phyloP scores from a whole-genome alignment of 345 rosid genomes.

The Gossypium raimondii region DNA sequence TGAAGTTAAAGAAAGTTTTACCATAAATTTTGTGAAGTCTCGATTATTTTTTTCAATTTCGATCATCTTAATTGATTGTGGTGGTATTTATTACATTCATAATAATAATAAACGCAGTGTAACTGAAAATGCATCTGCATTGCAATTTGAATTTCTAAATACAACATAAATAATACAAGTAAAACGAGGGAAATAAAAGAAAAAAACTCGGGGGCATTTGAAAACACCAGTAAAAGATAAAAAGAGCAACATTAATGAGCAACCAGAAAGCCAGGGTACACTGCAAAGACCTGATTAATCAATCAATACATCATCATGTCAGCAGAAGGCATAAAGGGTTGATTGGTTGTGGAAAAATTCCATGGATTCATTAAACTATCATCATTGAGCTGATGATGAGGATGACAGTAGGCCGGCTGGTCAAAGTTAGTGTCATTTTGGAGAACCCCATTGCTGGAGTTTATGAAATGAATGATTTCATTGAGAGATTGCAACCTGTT shows the following conservation, averaged over 20 bases:
- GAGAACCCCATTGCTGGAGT: constrained; percentile 19
- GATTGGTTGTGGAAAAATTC: constrained; percentile 31
- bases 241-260: not conserved
- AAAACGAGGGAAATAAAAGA: not conserved
- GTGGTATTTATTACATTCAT: not conserved
- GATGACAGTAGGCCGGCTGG: not conserved
- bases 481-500: constrained; percentile 67
- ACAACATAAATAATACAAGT: not conserved
- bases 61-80: not conserved
- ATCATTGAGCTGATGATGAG: constrained; percentile 5
- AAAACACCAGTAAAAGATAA: not conserved
- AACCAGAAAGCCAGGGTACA: not conserved
- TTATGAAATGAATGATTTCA: constrained; percentile 50
- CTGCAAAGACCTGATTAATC: not conserved
- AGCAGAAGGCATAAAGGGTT: constrained; percentile 36
- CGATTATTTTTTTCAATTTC: not conserved
- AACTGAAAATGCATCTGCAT: not conserved
- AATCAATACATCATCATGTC: constrained; percentile 39
- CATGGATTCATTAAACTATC: constrained; percentile 32
- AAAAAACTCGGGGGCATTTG: not conserved
- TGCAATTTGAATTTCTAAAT: not conserved
- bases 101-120: not conserved
- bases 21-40: not conserved
- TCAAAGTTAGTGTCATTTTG: constrained; percentile 6
- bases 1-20: not conserved